Evolutionary conservation across 2,329 filamentous ascomycete species (phyloP).

Genomic region (Pseudogymnoascus sp.): DNA sequence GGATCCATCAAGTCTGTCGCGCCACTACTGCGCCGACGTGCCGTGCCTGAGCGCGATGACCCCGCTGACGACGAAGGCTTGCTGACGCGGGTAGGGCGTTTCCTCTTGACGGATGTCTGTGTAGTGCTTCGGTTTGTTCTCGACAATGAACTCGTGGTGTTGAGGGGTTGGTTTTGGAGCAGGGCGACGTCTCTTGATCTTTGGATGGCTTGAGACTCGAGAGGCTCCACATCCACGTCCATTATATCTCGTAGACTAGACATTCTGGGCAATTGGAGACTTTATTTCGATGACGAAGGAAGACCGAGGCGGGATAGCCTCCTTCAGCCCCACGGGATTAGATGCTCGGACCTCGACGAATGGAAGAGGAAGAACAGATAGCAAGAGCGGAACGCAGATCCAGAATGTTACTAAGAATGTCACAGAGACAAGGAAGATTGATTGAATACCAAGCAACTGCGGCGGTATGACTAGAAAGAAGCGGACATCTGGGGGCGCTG

Average conservation of each 20-base stretch:
- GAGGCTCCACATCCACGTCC: conserved; percentile 29
- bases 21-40: conserved; percentile 21
- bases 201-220: conserved; percentile 28
- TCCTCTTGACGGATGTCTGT: conserved; percentile 19
- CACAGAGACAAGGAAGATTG: conserved; percentile 10
- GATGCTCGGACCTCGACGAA: conserved; percentile 15
- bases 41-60: conserved; percentile 14
- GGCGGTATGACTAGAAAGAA: conserved; percentile 15
- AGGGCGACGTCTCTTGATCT: conserved; percentile 22
- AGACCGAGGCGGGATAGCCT: conserved; percentile 20
- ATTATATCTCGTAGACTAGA: conserved; percentile 30
- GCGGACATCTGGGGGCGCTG: conserved; percentile 19
- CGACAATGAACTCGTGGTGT: neutral
- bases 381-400: neutral
- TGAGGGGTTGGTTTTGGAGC: conserved; percentile 16
- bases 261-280: conserved; percentile 19
- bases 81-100: conserved; percentile 22
- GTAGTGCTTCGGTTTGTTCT: conserved; percentile 8
- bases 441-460: conserved; percentile 16
- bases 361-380: neutral
- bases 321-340: conserved; percentile 26
- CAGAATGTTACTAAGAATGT: neutral
- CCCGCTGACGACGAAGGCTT: conserved; percentile 15
- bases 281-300: conserved; percentile 19
- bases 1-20: conserved; percentile 21